Base-by-base conservation (phyloP, 2,329 filamentous ascomycete species). In the Pseudogymnoascus sp. region DNA sequence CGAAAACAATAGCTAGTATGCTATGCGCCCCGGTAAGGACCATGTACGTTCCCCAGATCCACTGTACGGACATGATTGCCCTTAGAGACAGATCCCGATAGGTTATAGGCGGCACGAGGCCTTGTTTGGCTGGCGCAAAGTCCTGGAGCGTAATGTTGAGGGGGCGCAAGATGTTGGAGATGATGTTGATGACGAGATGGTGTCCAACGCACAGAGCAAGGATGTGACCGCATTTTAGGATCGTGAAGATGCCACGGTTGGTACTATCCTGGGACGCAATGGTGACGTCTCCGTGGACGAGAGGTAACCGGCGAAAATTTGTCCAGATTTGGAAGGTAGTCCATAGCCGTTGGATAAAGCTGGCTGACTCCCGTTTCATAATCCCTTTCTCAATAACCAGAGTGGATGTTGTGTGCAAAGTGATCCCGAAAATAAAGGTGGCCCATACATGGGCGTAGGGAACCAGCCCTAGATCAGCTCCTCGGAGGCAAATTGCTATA, bases 1-100 rank as follows among this genome's bases (percentile, higher is more conserved):
- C 62, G 25, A 63, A 65, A 21, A 63, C 10, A 5, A 62, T 44
- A n/a, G 62, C 56, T n/a, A 63, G 42, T 4, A 62, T n/a, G 21
- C 59, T 44, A 21, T 65, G 64, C 5, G 60, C 8, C 37, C 5
- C 5, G 37, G 37, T 38, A 5, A 38, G 37, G 6, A 38, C 37
- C 37, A 38, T 3, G 37, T 38, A 38, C 3, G 14, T n/a, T 14
- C 37, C 6, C 37, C 37, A 38, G 37, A 38, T 38, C 37, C 37
- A 38, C 37, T 38, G 37, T 14, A 38, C 37, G 37, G 37, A 38
- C 37, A 38, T 38, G 37, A 38, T 7, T 3, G 37, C 37, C 37
- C 37, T 38, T 38, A 38, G 14, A 7, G 37, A 38, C 1, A 38
- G 37, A 14, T 38, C 37, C 5, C 37, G 37, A 16, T 38, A 5